Conservation (phyloP, 2,329 filamentous ascomycete genomes). For the Thermomyces lanuginosus region DNA sequence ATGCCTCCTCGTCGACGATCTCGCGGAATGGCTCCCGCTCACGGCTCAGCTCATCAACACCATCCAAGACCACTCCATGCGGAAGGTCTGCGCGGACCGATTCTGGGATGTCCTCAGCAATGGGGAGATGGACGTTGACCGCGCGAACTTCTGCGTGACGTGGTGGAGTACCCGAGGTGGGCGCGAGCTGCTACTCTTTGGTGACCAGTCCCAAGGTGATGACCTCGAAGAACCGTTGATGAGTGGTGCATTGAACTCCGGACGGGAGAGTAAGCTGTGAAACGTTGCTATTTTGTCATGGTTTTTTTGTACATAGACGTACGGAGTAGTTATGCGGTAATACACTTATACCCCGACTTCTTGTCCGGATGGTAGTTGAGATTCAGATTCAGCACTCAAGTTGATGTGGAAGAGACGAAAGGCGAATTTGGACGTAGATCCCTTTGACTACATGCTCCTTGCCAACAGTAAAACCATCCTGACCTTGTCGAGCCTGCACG, state of each 20-base stretch:
- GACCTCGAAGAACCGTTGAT: slow-evolving; percentile 35
- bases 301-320: background rate
- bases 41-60: slow-evolving; percentile 50
- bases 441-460: no score
- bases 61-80: slow-evolving; percentile 46
- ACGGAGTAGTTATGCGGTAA: no score
- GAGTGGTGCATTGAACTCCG: slow-evolving; percentile 36
- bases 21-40: slow-evolving; percentile 68
- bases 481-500: no score
- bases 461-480: no score
- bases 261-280: slow-evolving; percentile 34
- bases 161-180: slow-evolving; percentile 68
- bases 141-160: slow-evolving; percentile 58
- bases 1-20: slow-evolving; percentile 48
- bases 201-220: slow-evolving; percentile 32
- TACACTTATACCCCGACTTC: no score
- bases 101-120: slow-evolving; percentile 66
- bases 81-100: slow-evolving; percentile 48
- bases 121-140: slow-evolving; percentile 78
- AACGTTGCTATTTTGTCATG: slow-evolving; percentile 1
- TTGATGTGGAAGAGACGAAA: no score
- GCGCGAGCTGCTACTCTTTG: slow-evolving; percentile 39
- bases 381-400: no score
- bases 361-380: no score
- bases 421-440: no score